Base-by-base conservation (phyloP, 495 filamentous ascomycete genomes). In the Penicillium angulare region DNA sequence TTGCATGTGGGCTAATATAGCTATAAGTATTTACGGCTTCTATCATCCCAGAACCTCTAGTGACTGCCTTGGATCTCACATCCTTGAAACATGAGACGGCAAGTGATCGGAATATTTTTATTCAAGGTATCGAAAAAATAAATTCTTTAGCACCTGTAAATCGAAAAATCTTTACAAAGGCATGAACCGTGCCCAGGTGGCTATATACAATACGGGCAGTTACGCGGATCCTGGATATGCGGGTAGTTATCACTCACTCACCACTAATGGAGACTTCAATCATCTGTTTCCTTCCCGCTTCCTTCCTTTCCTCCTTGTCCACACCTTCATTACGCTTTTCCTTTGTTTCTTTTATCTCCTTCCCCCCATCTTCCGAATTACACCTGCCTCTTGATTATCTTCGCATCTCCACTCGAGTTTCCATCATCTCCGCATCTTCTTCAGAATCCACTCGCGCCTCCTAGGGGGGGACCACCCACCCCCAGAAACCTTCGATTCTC, bases 231-330 rank as follows among this genome's bases (percentile, higher is more conserved):
- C 47, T 50, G 35, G 36, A 51, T n/a, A n/a, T 44, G 50, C 61
- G 61, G 61, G 61, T 64, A 64, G 58, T 47, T 64, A 64, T 61
- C 61, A 64, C 49, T 32, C 34, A 20, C 16, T 7, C 5, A n/a
- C n/a, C n/a, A n/a, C 36, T 1, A 32, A 47, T 21, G 22, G 43
- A 46, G 29, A 46, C 35, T 49, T 39, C 45, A 35, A 38, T 53
- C 31, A 42, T 52, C 38, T 54, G 49, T 63, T 49, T 46, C 47
- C 55, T 46, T 54, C 36, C 52, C 50, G 54, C 39, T 47, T 44
- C 49, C 50, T 63, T 57, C 57, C 36, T 41, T 50, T 42, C 54
- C 50, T 56, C 50, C 50, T 43, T 50, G 29, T 27, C 55, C 21
- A 38, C 32, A 34, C 33, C 32, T 35, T 39, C 33, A 27, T 38